Evolutionary conservation across 352 stramenopile genomes (phyloP).

Genomic region (Phytophthora lateralis): DNA sequence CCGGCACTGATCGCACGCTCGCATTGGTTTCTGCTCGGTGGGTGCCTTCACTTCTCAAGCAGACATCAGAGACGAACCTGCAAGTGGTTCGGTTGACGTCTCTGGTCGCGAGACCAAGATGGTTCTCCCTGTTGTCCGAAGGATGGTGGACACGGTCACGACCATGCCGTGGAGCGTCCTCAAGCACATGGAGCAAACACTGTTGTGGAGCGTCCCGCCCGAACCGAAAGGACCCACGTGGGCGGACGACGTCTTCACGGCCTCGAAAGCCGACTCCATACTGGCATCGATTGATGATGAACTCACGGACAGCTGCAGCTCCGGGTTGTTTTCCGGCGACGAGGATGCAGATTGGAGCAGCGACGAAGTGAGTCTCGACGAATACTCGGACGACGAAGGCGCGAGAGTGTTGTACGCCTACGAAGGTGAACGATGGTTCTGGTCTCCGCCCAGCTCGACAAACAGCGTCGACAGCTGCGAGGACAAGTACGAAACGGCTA

Average conservation of each 20-base stretch:
- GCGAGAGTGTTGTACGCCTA: conserved; percentile 8
- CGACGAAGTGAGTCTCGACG: conserved; percentile 32
- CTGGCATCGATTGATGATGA: conserved; percentile 21
- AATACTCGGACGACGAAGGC: conserved; percentile 21
- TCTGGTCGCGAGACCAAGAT: conserved; percentile 9
- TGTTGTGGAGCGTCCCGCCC: conserved; percentile 32
- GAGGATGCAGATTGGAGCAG: conserved; percentile 33
- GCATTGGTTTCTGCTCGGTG: conserved; percentile 3
- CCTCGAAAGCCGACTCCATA: conserved; percentile 18
- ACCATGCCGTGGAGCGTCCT: conserved; percentile 30
- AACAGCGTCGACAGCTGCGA: conserved; percentile 29
- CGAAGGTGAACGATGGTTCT: conserved; percentile 35
- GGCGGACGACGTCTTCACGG: conserved; percentile 37
- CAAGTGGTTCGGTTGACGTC: neutral
- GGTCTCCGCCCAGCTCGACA: conserved; percentile 27
- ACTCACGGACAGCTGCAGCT: conserved; percentile 39
- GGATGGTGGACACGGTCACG: conserved; percentile 19
- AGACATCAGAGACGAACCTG: neutral
- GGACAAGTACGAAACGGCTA: conserved; percentile 31
- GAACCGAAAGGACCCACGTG: conserved; percentile 34
- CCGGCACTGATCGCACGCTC: neutral
- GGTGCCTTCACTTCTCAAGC: conserved; percentile 14
- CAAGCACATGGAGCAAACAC: conserved; percentile 32
- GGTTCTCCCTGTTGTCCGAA: conserved; percentile 21
- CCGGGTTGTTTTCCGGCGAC: conserved; percentile 29